Evolutionary conservation across 768 basidiomycete species (phyloP), one percentile per base, ranked within the genome.

Genomic region (Mycena chlorophos): DNA sequence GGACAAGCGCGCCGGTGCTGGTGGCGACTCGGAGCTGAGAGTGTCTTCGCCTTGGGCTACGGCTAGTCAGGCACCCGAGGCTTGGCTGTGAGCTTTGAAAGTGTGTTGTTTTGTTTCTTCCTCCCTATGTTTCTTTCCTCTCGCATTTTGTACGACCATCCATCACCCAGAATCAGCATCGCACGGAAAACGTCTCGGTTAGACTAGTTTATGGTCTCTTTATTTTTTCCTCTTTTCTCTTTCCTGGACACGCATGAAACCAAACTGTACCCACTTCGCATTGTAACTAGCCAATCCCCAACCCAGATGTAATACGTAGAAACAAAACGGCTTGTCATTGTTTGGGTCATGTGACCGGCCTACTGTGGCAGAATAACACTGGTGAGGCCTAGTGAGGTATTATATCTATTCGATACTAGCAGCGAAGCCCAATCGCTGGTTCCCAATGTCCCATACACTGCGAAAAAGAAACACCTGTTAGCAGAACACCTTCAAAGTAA

Each of bases 381-480:
- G n/a, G n/a, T n/a, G n/a, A n/a, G n/a, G n/a, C n/a, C n/a, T n/a
- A n/a, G n/a, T n/a, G n/a, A n/a, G n/a, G n/a, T n/a, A n/a, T n/a
- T n/a, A n/a, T n/a, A n/a, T n/a, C n/a, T n/a, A n/a, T n/a, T n/a
- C n/a, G n/a, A n/a, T n/a, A n/a, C n/a, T n/a, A 56, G 78, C 70
- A 30, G 81, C 81, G 58, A 85, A 84, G 2, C 82, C 82, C 65
- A 84, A 66, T 25, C 78, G 68, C 58, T 75, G 72, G 25, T 68
- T 68, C 30, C 74, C 78, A 27, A 84, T 71, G 64, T 84, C 82
- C 80, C 81, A 83, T 6, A 83, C 77, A 52, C n/a, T n/a, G n/a
- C n/a, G n/a, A n/a, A n/a, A n/a, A n/a, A n/a, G n/a, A n/a, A n/a
- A n/a, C n/a, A n/a, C n/a, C n/a, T n/a, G n/a, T n/a, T n/a, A n/a